These are phyloP conservation scores for Magnusiomyces sp. DNA, from an alignment of 1,139 yeast genomes.

Conservation along the genomic window DNA sequence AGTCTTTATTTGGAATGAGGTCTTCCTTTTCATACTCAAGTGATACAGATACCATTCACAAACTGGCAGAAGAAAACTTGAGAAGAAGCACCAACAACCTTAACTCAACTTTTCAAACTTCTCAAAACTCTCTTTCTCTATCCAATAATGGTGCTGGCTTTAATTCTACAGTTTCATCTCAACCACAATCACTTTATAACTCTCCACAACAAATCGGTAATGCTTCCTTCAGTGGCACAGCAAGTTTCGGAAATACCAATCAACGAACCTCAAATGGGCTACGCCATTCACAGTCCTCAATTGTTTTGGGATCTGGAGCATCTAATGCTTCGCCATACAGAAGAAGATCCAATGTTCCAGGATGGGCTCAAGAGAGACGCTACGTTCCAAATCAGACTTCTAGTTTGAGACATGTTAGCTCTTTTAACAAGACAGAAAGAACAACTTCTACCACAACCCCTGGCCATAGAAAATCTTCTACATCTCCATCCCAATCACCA, in stretches of 20 bases:
- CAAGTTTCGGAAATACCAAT: no score
- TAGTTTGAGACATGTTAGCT: slow-evolving; percentile 12
- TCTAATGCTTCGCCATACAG: not conserved
- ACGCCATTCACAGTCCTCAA: no score
- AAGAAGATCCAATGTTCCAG: slow-evolving; percentile 5
- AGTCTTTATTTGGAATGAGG: slow-evolving; percentile 3
- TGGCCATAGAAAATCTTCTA: slow-evolving; percentile 9
- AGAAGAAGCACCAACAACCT: not conserved
- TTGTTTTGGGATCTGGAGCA: no score
- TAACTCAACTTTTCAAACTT: not conserved
- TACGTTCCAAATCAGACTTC: slow-evolving; percentile 6
- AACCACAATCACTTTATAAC: not conserved
- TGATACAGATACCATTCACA: slow-evolving; percentile 1
- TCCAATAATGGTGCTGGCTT: not conserved
- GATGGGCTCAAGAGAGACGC: slow-evolving; percentile 14
- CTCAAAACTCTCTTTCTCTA: not conserved
- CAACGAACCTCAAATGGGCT: no score
- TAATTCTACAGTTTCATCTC: not conserved
- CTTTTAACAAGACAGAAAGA: slow-evolving; percentile 12
- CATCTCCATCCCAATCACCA: slow-evolving; percentile 13
- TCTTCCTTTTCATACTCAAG: slow-evolving; percentile 4
- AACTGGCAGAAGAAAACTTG: not conserved
- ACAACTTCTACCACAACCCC: slow-evolving; percentile 4
- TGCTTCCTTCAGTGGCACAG: no score
- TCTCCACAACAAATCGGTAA: no score